Evolutionary conservation across 2,329 filamentous ascomycete genomes (phyloP), one percentile per base, ranked within the genome.

Genomic region (Chaetomium olivaceum): DNA sequence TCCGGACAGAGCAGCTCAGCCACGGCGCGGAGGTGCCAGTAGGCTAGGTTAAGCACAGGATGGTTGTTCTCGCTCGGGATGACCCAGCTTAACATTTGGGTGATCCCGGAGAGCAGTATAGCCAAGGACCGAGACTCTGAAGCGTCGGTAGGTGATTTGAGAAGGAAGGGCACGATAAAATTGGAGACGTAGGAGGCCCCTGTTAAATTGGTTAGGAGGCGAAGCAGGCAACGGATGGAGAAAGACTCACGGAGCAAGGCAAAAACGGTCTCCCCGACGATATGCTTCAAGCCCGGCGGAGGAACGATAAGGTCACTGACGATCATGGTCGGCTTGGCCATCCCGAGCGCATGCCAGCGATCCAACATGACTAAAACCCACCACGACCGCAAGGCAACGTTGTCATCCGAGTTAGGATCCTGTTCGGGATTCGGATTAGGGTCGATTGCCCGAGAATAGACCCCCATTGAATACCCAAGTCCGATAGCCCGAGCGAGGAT

Each of bases 281-380:
- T 75, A 19, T 78, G 76, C 67, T 84, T 82, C 64, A 92, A 82
- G 56, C 87, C 86, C 0, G 84, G 82, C 6, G 85, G 79, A 27
- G 89, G 77, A 16, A 89, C 83, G 7, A 88, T 82, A 61, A 82
- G 86, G 67, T 85, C 82, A 69, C 90, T 85, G 1, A 85, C 85
- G 64, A 92, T 86, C 65, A 88, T 80, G 14, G 86, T 72, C 3
- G 88, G 86, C 67, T 83, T 86, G 14, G 85, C 86, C 4, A 85
- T 89, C 25, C 86, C 87, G n/a, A 87, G 83, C 4, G 90, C 87
- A 73, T 91, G 87, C 88, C 89, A 92, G 19, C 89, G 84, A 72
- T 92, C 90, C 68, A 92, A 83, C 68, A 90, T 82, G 55, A 91
- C 84, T 39, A 92, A 78, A 16, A 87, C 85, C 87, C 88, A 91